These are phyloP conservation scores for Luzula sylvatica DNA, from an alignment of 176 grass and related monocot genomes.

Conservation along the genomic window DNA sequence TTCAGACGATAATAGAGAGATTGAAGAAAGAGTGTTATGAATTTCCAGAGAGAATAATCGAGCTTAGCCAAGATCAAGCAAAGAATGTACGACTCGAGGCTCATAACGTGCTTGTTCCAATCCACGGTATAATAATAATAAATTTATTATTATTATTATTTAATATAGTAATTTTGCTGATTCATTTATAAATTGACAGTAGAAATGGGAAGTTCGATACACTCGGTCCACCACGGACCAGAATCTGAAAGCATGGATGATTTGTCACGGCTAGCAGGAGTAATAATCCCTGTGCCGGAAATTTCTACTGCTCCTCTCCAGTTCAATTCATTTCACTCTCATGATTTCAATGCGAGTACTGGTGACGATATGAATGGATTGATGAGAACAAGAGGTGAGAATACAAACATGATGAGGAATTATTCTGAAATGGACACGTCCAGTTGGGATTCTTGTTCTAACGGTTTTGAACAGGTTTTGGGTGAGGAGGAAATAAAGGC, in stretches of 20 bases:
- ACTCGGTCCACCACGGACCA: neutral
- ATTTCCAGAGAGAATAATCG: constrained; percentile 14
- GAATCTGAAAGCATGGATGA: constrained; percentile 7
- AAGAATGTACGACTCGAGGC: constrained; percentile 17
- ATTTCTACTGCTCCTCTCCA: neutral
- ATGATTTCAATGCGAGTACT: neutral
- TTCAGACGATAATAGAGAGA: constrained; percentile 16
- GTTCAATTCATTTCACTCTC: constrained; percentile 1
- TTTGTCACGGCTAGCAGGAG: constrained; percentile 10
- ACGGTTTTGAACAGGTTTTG: constrained; percentile 6
- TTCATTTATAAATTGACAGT: neutral
- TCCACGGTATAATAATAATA: constrained; percentile 7
- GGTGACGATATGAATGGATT: constrained; percentile 1
- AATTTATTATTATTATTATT: too few relatives aligned
- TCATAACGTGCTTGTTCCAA: neutral
- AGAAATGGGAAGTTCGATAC: constrained; percentile 1
- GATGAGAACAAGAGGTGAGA: constrained; percentile 17
- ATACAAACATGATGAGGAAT: constrained; percentile 11
- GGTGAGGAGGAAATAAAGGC: neutral
- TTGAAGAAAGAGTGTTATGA: constrained; percentile 16
- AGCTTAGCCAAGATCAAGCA: constrained; percentile 20
- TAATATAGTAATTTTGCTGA: too few relatives aligned
- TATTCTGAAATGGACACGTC: constrained; percentile 12
- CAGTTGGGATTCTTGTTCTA: constrained; percentile 21
- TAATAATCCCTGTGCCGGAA: neutral